Base-by-base conservation (phyloP, 2,329 filamentous ascomycete genomes). In the Talaromyces islandicus region DNA sequence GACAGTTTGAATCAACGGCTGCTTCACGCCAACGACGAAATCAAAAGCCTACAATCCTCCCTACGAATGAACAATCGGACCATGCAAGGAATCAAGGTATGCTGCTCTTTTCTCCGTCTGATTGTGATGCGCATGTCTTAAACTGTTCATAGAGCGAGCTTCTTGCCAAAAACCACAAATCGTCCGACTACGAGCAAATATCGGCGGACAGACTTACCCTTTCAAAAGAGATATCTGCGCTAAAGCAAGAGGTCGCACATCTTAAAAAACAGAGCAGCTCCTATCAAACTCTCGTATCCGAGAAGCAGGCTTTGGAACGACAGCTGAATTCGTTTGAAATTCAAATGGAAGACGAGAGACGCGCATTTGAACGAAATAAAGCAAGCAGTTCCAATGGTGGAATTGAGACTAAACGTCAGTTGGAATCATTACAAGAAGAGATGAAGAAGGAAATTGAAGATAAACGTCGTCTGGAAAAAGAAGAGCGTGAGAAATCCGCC, bases 311-410 rank as follows among this genome's bases (percentile, higher is more conserved):
- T 1, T 76, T 97, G 14, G 88, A 94, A 70, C 87, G 89, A 53
- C 90, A 94, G 73, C 74, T 96, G 29, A 88, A 83, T 68, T 86
- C 88, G 1, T 74, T 92, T 2, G 89, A 96, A 72, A 86, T 91
- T 50, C 89, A 96, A 67, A 81, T 96, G 2, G 90, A 92, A 64
- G 90, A 89, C 65, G 90, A 94, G 71, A 93, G 86, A 72, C 84
- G 86, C n/a, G 82, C 86, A 3, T 79, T 83, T 9, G 84, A 87
- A 65, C 84, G 87, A 56, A 82, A 82, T 75, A 65, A 78, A 76
- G 58, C 64, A 17, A 70, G 70, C 61, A 69, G 66, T 63, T 68
- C 56, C 70, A 73, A 77, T 48, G 74, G 80, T 53, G 73, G 75
- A 32, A 71, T 75, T 19, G 70, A 71, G 21, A 67, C 78, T 1